Base-by-base conservation (phyloP, 2,329 filamentous ascomycete species). In the Aspergillus cejpii region DNA sequence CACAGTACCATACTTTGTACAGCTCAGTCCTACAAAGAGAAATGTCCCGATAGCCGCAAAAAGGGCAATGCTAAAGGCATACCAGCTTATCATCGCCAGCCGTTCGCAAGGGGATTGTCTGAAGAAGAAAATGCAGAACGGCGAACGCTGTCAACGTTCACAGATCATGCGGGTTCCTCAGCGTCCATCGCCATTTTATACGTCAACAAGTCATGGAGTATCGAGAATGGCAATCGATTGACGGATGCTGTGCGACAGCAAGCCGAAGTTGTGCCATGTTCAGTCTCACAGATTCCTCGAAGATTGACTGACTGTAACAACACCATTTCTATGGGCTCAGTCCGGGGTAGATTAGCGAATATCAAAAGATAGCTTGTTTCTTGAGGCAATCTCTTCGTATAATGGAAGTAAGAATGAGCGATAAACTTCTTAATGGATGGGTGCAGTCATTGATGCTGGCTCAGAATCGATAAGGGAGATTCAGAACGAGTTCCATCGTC, bases 31-130 rank as follows among this genome's bases (percentile, higher is more conserved):
- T 67, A 76, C 75, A 58, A 78, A 80, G 43, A 80, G 67, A 58
- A 79, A 79, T 0, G 77, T 79, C 50, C 77, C 77, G 41, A 80
- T 77, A 15, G 75, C 76, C 28, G 77, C 77, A 58, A 79, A 80
- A 28, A 78, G 56, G 38, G 75, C 75, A 46, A 80, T 62, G 5
- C 73, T 71, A 23, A 77, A 61, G 2, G 74, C 72, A 55, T 77
- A 76, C 66, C 63, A 67, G 33, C 58, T 42, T 19, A 57, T 55
- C 67, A 71, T 71, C 12, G 50, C 64, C 53, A 10, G 27, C 23
- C 21, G 14, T 12, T 11, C 7, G 21, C 20, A 14, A 38, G 21
- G 21, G 21, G 23, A 24, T 41, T 14, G 31, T 26, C 17, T 5
- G n/a, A n/a, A 26, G 8, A 20, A 33, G 19, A 27, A 28, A 14